Evolutionary conservation across 768 basidiomycete genomes (phyloP).

Genomic region (Boletus eberwhitei): DNA sequence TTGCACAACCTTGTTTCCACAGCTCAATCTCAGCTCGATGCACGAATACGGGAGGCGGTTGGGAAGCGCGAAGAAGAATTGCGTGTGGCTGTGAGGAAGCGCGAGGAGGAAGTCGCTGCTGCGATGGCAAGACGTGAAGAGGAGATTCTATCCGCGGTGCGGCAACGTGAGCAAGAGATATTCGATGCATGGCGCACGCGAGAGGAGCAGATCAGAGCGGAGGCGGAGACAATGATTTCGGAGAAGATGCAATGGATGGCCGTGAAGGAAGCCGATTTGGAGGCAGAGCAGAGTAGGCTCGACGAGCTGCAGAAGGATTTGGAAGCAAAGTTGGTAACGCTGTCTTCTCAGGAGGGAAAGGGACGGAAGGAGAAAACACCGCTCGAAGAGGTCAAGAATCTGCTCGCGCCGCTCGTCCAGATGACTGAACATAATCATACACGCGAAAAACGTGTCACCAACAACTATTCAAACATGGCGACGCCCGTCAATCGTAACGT

Average conservation of each 20-base stretch:
- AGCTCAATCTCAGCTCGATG: constrained; percentile 40
- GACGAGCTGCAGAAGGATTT: constrained; percentile 46
- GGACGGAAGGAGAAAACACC: constrained; percentile 55
- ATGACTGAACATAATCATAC: constrained; percentile 29
- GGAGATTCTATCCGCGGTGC: constrained; percentile 67
- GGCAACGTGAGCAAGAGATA: constrained; percentile 60
- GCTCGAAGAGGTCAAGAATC: constrained; percentile 73
- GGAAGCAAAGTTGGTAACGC: constrained; percentile 45
- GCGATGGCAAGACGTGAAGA: constrained; percentile 66
- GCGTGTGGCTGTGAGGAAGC: constrained; percentile 56
- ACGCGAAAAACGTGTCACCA: constrained; percentile 17
- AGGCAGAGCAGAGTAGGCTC: constrained; percentile 48
- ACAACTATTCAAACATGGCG: constrained; percentile 31
- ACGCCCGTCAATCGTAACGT: constrained; percentile 50
- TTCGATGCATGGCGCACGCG: constrained; percentile 53
- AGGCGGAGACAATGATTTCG: constrained; percentile 41
- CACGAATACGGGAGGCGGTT: constrained; percentile 55
- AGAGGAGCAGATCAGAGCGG: constrained; percentile 49
- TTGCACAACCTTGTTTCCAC: constrained; percentile 42
- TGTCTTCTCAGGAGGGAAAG: constrained; percentile 37
- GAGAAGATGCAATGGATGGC: constrained; percentile 47
- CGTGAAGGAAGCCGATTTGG: constrained; percentile 51
- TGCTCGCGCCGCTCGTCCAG: constrained; percentile 50
- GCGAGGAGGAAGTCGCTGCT: constrained; percentile 66
- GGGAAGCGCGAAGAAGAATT: constrained; percentile 66